Evolutionary conservation across 2,329 filamentous ascomycete species (phyloP), one percentile per base, ranked within the genome.

Genomic region (Ilyonectria sp.): DNA sequence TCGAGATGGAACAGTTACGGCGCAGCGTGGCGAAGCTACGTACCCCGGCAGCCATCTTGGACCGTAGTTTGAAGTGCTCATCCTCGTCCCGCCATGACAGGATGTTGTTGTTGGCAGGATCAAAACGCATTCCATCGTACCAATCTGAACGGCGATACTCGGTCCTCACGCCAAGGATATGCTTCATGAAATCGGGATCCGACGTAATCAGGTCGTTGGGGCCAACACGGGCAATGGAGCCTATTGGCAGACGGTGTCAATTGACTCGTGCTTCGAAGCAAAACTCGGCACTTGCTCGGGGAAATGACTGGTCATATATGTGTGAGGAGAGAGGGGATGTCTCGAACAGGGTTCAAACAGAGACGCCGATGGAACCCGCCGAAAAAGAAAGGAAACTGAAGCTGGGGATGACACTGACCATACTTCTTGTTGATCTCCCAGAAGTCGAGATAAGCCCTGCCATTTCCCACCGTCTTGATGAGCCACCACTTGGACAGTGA

Each of bases 41-140:
- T 78, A 85, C 86, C 21, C 86, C 88, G 2, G 84, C 78, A 6
- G 84, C 82, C 81, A 89, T 84, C 69, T 87, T 86, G 15, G 83
- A 81, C 15, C 82, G 80, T 37, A 86, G 74, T 73, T 76, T 74
- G 85, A 71, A 71, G 53, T 75, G 87, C 53, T 79, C 77, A 15
- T 80, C 81, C 47, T 86, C 84, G 59, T 89, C 80, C 43, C 82
- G 80, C 60, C 83, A 79, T 0, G 85, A 86, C 60, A 88, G 82
- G 6, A 89, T 80, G 59, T 85, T 87, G 67, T 88, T 83, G 46
- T 81, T 79, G 35, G 84, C 81, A 0, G 86, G 84, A 67, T 90
- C 83, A 69, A 90, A 81, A n/a, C 84, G 82, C 71, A 86, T 80
- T 1, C 81, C 83, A 60, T 84, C 80, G 71, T 87, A 87, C 84